A percentile compares a stretch with the other conserved stretches of the same genome.
phyloP scores from a whole-genome alignment of 805 yeast species.

The Torulaspora maleeae region DNA sequence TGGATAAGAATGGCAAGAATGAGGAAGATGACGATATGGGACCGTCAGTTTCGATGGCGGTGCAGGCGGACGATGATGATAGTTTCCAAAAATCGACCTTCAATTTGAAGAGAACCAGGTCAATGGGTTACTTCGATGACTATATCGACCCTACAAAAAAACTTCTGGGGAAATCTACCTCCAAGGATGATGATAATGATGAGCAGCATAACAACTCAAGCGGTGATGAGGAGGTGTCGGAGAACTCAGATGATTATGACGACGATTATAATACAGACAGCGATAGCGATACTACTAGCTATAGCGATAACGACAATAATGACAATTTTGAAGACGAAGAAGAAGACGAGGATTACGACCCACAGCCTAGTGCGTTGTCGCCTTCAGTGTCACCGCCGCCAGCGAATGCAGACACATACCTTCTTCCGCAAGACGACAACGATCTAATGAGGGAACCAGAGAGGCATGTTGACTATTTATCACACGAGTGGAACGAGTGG shows the following conservation, averaged over 20 bases:
- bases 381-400: constrained; percentile 38
- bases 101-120: constrained; percentile 73
- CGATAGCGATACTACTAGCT: constrained; percentile 5
- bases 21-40: constrained; percentile 35
- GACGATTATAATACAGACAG: constrained; percentile 12
- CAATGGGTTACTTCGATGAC: constrained; percentile 75
- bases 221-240: constrained; percentile 17
- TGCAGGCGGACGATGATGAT: constrained; percentile 65
- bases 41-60: constrained; percentile 44
- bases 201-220: constrained; percentile 14
- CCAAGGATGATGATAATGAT: constrained; percentile 24
- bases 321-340: constrained; percentile 9
- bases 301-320: constrained; percentile 8
- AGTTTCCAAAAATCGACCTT: constrained; percentile 69
- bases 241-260: constrained; percentile 6
- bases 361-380: constrained; percentile 12
- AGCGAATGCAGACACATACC: constrained; percentile 27
- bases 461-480: constrained; percentile 88
- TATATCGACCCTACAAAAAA: constrained; percentile 49
- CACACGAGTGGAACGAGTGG: constrained; percentile 92
- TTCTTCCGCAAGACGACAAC: constrained; percentile 74
- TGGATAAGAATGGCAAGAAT: constrained; percentile 3
- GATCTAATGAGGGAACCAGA: constrained; percentile 77
- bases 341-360: constrained; percentile 10
- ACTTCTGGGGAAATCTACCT: constrained; percentile 27